Conservation (phyloP, 2,329 filamentous ascomycete genomes). For the Colletotrichum scovillei region DNA sequence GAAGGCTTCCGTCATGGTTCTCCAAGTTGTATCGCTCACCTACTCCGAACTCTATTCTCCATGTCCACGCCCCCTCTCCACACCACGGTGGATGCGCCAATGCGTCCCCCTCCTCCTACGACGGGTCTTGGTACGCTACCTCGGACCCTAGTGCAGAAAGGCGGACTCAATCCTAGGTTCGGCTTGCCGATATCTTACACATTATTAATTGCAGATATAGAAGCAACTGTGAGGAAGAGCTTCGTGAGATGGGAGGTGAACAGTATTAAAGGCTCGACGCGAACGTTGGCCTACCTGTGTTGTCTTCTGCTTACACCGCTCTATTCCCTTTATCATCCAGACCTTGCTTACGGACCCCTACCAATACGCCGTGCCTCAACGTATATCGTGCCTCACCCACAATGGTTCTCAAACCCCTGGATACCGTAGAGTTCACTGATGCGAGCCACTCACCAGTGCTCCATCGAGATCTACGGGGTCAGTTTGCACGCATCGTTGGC, state of each 20-base stretch:
- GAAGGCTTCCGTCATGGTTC: neutral
- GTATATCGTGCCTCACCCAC: neutral
- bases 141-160: neutral
- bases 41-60: conserved; percentile 10
- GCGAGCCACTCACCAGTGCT: conserved; percentile 26
- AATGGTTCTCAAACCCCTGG: conserved; percentile 10
- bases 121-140: neutral
- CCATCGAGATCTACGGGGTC: conserved; percentile 27
- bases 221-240: neutral
- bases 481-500: conserved; percentile 2
- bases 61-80: conserved; percentile 9
- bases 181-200: neutral
- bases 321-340: neutral
- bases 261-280: neutral
- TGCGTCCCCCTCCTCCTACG: neutral
- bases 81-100: neutral
- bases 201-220: too few species aligned
- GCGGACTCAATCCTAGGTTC: neutral
- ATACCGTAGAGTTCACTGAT: conserved; percentile 4
- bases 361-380: neutral
- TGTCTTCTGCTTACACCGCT: neutral
- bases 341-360: neutral
- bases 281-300: neutral
- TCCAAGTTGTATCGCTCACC: neutral
- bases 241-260: neutral